Percentiles rank a stretch among this genome's conserved stretches.
phyloP scores from a whole-genome alignment of 1,139 yeast genomes.

The Blastobotrys serpentis region DNA sequence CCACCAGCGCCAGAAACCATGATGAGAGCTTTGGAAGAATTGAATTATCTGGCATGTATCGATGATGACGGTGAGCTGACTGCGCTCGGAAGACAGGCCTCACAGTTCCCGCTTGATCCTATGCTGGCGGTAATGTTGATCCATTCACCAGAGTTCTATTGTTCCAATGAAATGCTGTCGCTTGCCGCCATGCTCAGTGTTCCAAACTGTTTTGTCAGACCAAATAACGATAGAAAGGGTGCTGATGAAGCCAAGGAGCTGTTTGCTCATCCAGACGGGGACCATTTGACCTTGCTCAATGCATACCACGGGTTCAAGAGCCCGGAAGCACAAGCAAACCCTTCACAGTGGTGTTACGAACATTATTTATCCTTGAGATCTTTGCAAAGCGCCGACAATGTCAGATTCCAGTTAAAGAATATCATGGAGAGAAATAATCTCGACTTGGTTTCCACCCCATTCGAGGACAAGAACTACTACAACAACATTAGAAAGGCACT shows the following conservation, averaged over 20 bases:
- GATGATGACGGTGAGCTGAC: constrained; percentile 93
- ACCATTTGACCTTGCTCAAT: constrained; percentile 80
- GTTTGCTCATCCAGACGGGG: constrained; percentile 95
- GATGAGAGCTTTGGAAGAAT: constrained; percentile 98
- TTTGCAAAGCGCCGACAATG: constrained; percentile 76
- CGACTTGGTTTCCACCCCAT: constrained; percentile 68
- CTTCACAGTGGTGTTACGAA: constrained; percentile 78
- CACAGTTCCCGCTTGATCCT: constrained; percentile 95
- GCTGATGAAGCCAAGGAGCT: constrained; percentile 89
- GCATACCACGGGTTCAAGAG: constrained; percentile 82
- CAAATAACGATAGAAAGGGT: constrained; percentile 79
- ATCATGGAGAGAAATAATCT: constrained; percentile 81
- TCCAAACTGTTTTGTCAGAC: constrained; percentile 92
- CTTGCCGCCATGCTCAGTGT: constrained; percentile 89
- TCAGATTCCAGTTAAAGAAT: constrained; percentile 76
- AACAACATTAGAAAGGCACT: constrained; percentile 81
- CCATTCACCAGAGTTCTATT: constrained; percentile 77
- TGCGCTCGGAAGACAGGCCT: constrained; percentile 81
- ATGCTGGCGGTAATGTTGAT: constrained; percentile 91
- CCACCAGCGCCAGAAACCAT: constrained; percentile 99
- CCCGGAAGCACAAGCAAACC: constrained; percentile 54
- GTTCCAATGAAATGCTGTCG: constrained; percentile 85
- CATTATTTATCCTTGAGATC: constrained; percentile 84
- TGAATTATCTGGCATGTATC: constrained; percentile 83
- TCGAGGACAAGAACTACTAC: constrained; percentile 60